Conservation (phyloP, 192 early-diverging fungal genomes). For the Cetraspora pellucida region DNA sequence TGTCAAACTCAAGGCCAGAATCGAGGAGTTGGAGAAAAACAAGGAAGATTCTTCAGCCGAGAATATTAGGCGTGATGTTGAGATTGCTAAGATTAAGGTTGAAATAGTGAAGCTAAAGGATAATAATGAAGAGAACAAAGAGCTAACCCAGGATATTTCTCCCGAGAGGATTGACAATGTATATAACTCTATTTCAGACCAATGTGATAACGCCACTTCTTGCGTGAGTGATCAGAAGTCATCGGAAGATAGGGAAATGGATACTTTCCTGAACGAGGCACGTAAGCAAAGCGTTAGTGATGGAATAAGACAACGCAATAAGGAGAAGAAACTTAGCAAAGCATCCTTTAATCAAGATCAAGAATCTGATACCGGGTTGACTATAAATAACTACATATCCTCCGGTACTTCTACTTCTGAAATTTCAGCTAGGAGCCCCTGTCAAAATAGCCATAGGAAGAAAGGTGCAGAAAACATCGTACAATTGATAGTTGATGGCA, state of each 20-base stretch:
- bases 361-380: too few species aligned
- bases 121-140: neutral
- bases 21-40: constrained; percentile 9
- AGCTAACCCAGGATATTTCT: constrained; percentile 23
- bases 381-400: too few species aligned
- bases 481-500: too few species aligned
- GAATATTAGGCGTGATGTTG: neutral
- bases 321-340: neutral
- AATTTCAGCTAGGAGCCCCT: too few species aligned
- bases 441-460: too few species aligned
- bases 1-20: constrained; percentile 9
- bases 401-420: too few species aligned
- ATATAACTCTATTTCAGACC: neutral
- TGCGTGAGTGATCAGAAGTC: neutral
- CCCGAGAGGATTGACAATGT: constrained; percentile 6
- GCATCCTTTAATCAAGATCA: too few species aligned
- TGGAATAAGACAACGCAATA: neutral
- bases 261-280: neutral
- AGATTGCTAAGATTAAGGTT: too few species aligned
- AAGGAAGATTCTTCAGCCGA: constrained; percentile 17
- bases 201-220: neutral
- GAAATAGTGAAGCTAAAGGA: constrained; percentile 19
- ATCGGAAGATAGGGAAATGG: neutral
- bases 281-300: neutral
- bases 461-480: too few species aligned